These are phyloP conservation scores for Solanum pinnatisectum DNA, from an alignment of 257 asterid species.

Conservation along the genomic window DNA sequence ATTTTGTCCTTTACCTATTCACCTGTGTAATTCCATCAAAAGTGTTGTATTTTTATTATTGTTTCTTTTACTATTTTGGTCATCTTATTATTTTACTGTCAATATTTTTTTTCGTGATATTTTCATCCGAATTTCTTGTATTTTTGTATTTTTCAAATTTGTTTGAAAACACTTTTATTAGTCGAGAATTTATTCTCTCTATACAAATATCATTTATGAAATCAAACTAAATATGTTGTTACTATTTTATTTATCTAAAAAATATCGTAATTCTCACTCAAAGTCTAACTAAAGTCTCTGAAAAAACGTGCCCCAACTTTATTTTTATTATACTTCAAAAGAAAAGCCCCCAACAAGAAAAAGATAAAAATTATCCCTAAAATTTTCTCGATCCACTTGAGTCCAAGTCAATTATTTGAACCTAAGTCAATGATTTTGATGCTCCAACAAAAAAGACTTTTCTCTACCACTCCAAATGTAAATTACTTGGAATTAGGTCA, in stretches of 20 bases:
- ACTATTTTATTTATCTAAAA: not conserved
- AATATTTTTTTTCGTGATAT: not conserved
- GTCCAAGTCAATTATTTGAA: not conserved
- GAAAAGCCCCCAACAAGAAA: not conserved
- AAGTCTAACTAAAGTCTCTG: not conserved
- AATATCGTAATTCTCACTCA: not conserved
- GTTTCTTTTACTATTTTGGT: not conserved
- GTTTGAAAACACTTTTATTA: not conserved
- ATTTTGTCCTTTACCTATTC: too few species aligned
- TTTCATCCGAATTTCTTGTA: not conserved
- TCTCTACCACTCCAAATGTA: not conserved
- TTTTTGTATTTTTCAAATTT: not conserved
- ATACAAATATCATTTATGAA: not conserved
- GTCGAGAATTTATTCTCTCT: not conserved
- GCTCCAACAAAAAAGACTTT: not conserved
- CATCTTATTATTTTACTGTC: not conserved
- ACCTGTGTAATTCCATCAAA: too few species aligned
- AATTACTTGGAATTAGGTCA: not conserved
- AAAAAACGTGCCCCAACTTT: not conserved
- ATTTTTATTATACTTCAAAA: not conserved
- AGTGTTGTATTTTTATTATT: too few species aligned
- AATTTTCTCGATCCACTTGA: not conserved
- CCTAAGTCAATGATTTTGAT: not conserved
- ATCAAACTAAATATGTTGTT: not conserved
- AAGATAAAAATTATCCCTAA: not conserved